These are phyloP conservation scores for Sporothrix curviconia DNA, from an alignment of 2,329 filamentous ascomycete species.

Conservation along the genomic window DNA sequence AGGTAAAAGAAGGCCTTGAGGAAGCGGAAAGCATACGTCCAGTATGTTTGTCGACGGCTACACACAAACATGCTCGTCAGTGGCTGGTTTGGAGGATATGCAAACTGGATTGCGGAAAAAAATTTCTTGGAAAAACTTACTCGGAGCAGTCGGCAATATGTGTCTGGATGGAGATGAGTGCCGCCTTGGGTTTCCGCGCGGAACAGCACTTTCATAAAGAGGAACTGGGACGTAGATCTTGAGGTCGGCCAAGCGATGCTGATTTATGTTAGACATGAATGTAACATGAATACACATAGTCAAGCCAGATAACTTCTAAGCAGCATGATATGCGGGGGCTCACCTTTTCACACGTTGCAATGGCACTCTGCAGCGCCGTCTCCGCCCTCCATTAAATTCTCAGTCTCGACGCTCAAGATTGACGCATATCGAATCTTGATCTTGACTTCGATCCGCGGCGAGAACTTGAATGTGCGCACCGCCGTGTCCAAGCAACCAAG, in stretches of 20 bases:
- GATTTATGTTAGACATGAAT: neutral
- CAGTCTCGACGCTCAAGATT: conserved; percentile 67
- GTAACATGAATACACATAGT: too few species aligned
- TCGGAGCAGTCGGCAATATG: conserved; percentile 63
- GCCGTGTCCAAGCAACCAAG: conserved; percentile 66
- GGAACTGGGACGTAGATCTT: conserved; percentile 73
- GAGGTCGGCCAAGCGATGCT: conserved; percentile 56
- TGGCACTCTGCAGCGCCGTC: conserved; percentile 63
- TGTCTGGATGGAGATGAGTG: conserved; percentile 63
- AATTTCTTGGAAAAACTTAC: conserved; percentile 34
- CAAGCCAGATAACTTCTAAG: too few species aligned
- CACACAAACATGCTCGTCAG: too few species aligned
- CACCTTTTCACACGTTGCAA: conserved; percentile 61
- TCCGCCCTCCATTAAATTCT: conserved; percentile 69
- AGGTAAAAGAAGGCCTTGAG: conserved; percentile 64
- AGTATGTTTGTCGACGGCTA: conserved; percentile 57
- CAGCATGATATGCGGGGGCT: neutral
- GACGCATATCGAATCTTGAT: conserved; percentile 65
- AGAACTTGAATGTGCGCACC: conserved; percentile 53
- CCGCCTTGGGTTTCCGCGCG: conserved; percentile 65
- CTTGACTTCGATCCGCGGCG: conserved; percentile 61
- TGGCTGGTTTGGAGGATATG: conserved; percentile 20
- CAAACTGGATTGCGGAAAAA: too few species aligned
- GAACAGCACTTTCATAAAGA: conserved; percentile 63
- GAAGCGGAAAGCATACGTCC: conserved; percentile 72